Evolutionary conservation across 106 monocot genomes (phyloP), one percentile per base, ranked within the genome.

Genomic region (Dioscorea zingiberensis): DNA sequence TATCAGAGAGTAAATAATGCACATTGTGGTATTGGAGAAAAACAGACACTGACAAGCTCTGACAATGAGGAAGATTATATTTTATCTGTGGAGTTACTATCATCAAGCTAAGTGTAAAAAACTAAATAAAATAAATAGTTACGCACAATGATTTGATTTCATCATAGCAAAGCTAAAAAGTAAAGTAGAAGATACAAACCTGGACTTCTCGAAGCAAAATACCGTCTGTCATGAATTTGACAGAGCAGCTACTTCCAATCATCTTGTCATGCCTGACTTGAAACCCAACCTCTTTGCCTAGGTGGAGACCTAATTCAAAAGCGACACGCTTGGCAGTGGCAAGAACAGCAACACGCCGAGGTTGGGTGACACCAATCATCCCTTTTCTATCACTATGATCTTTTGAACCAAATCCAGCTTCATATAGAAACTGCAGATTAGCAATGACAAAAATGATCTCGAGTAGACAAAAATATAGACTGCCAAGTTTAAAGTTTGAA

Each of bases 211-310:
- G 85, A 69, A 98, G 85, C 65, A 98, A 78, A 83, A 99, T 99
- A 27, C 98, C 98, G 78, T 99, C 98, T 21, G 98, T 99, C 98
- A 99, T 99, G 65, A 99, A 99, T 74, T 99, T 99, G 63, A 99
- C 84, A 6, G 82, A 80, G 70, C 93, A 99, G 46, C 49, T 66
- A 32, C 73, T 76, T 69, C 84, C 86, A 54, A 99, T 80, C 86
- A 69, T 80, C 81, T 82, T 89, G 57, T 99, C 93, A 81, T 99
- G 86, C 64, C 93, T 75, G 48, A 99, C 93, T 93, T 99, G 98
- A 86, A 84, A 99, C 21, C 98, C 98, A 74, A 99, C 78, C 56
- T 89, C 89, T 59, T 77, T 93, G 12, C 98, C 93, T 30, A 93
- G 78, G 27, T 56, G 46, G 57, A 92, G 76, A 5, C 87, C 93